These are phyloP conservation scores for Phaseolus lunatus DNA, from an alignment of 306 rosid species.

Conservation along the genomic window DNA sequence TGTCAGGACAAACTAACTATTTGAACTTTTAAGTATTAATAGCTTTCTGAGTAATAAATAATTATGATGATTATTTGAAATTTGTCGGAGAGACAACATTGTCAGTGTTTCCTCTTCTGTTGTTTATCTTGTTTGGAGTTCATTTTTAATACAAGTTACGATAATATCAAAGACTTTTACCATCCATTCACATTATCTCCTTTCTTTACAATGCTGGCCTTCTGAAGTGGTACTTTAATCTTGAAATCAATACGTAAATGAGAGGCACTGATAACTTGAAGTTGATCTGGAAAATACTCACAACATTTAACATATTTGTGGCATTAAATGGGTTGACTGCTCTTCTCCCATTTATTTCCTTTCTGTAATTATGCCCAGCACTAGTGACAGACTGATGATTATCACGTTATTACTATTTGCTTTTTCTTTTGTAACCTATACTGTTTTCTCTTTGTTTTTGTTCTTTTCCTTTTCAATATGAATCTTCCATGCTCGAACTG, in stretches of 20 bases:
- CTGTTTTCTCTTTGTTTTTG: slow-evolving; percentile 19
- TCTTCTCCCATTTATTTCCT: neutral
- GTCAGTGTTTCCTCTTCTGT: neutral
- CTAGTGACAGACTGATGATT: neutral
- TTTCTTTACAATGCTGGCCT: too few species aligned
- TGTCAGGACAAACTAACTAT: neutral
- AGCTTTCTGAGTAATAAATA: neutral
- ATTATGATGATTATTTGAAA: neutral
- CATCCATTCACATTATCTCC: neutral
- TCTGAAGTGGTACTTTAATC: neutral
- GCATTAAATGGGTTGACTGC: neutral
- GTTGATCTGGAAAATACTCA: neutral
- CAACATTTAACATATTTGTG: neutral
- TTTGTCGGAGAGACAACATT: neutral
- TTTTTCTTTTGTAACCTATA: neutral
- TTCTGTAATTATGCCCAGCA: neutral
- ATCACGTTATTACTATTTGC: neutral
- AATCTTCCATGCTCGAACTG: slow-evolving; percentile 34
- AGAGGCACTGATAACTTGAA: neutral
- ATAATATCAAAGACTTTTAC: neutral
- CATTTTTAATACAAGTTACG: neutral
- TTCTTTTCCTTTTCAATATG: neutral
- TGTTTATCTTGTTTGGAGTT: neutral
- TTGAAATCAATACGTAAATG: neutral
- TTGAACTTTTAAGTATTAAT: neutral